Conservation (phyloP, 768 basidiomycete genomes). For the Hemileccinum impolitum region DNA sequence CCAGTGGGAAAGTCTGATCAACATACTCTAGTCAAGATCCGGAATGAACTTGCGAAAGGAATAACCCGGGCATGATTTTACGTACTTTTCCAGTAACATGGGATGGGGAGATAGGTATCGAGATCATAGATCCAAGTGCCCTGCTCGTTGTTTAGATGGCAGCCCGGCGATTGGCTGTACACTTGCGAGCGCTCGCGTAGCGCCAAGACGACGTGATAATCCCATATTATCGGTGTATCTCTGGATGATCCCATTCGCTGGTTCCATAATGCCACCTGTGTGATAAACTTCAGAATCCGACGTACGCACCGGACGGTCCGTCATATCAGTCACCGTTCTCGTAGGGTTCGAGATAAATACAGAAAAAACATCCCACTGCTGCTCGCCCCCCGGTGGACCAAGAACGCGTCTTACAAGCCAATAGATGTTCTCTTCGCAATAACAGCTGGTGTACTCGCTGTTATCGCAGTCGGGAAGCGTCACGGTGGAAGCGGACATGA, state of each 20-base stretch:
- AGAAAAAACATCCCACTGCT: constrained; percentile 48
- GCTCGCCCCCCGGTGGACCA: constrained; percentile 22
- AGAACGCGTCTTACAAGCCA: constrained; percentile 48
- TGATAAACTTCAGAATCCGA: constrained; percentile 5
- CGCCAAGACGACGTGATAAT: constrained; percentile 69
- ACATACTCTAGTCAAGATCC: constrained; percentile 43
- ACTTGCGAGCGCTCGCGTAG: constrained; percentile 35
- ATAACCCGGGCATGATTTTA: constrained; percentile 1
- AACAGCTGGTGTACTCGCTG: constrained; percentile 53
- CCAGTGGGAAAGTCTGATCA: constrained; percentile 40
- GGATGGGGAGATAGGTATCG: constrained; percentile 51
- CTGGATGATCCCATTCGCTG: constrained; percentile 44
- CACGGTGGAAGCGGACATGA: constrained; percentile 14
- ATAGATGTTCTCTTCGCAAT: constrained; percentile 76
- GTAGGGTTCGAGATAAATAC: constrained; percentile 65
- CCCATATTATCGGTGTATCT: constrained; percentile 56
- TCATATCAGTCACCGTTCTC: constrained; percentile 44
- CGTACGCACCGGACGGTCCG: neutral
- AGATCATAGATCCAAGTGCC: constrained; percentile 66
- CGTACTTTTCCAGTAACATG: constrained; percentile 51
- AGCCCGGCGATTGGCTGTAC: constrained; percentile 1
- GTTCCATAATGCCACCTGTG: constrained; percentile 62
- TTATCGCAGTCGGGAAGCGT: constrained; percentile 21
- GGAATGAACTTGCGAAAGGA: constrained; percentile 13
- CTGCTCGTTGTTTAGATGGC: constrained; percentile 5